These are phyloP conservation scores for Sphaerulina vaccinii DNA, from an alignment of 2,329 filamentous ascomycete species.

Conservation along the genomic window DNA sequence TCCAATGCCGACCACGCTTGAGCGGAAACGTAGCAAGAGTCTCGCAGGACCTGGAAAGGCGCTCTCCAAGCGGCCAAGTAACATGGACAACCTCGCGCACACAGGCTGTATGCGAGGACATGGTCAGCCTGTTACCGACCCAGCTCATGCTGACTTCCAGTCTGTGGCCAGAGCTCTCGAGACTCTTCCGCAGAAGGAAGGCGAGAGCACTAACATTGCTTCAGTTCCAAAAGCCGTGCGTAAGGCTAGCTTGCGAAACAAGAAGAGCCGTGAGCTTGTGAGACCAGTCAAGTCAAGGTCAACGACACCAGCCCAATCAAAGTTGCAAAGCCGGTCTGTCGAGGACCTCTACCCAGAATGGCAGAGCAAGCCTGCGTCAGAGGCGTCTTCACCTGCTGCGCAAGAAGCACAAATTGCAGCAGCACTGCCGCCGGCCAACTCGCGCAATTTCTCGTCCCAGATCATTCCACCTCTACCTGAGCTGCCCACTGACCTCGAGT, in stretches of 20 bases:
- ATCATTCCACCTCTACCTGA: slow-evolving; percentile 33
- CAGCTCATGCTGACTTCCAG: slow-evolving; percentile 40
- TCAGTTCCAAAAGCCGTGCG: slow-evolving; percentile 5
- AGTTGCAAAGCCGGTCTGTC: slow-evolving; percentile 20
- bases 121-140: background rate
- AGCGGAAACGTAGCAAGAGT: slow-evolving; percentile 20
- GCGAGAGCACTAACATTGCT: slow-evolving; percentile 28
- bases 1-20: background rate
- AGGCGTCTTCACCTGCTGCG: slow-evolving; percentile 12
- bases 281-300: slow-evolving; percentile 33
- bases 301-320: background rate
- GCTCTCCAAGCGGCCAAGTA: slow-evolving; percentile 2
- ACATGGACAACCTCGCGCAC: slow-evolving; percentile 1
- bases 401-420: slow-evolving; percentile 10
- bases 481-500: slow-evolving; percentile 32
- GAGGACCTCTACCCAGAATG: slow-evolving; percentile 34
- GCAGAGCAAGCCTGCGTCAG: slow-evolving; percentile 28
- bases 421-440: slow-evolving; percentile 2
- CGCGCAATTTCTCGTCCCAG: slow-evolving; percentile 1
- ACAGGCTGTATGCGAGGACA: slow-evolving; percentile 3
- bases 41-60: slow-evolving; percentile 9
- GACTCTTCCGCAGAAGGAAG: slow-evolving; percentile 39
- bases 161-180: slow-evolving; percentile 45
- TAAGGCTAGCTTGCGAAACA: slow-evolving; percentile 5
- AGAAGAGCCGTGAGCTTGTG: background rate